These are phyloP conservation scores for Neoarthrinium moseri DNA, from an alignment of 2,329 filamentous ascomycete genomes.

Conservation along the genomic window DNA sequence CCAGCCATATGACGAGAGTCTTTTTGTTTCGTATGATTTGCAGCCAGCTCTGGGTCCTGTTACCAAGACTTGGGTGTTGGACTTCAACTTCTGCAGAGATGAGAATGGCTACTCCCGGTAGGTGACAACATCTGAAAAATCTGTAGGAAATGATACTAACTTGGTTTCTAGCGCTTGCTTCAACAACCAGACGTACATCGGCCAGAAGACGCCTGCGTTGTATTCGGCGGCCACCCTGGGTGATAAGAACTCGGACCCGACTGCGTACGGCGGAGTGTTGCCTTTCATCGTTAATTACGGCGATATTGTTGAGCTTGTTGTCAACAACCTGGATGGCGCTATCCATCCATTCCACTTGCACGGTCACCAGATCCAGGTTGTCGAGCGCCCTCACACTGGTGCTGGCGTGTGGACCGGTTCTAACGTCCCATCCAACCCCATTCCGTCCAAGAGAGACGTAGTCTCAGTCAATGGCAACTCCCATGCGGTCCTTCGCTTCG, in stretches of 20 bases:
- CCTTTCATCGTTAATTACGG: slow-evolving; percentile 37
- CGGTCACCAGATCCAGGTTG: slow-evolving; percentile 55
- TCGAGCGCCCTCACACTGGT: slow-evolving; percentile 37
- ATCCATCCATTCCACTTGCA: slow-evolving; percentile 54
- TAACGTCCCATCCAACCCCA: slow-evolving; percentile 23
- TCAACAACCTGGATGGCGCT: slow-evolving; percentile 48
- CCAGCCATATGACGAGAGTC: slow-evolving; percentile 61
- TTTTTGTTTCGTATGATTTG: slow-evolving; percentile 55
- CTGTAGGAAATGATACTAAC: background rate
- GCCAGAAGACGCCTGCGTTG: slow-evolving; percentile 66
- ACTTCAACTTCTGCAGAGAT: slow-evolving; percentile 59
- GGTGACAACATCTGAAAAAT: slow-evolving; percentile 12
- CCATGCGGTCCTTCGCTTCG: slow-evolving; percentile 51
- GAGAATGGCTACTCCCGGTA: slow-evolving; percentile 60
- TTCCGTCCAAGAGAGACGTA: slow-evolving; percentile 35
- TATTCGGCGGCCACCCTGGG: slow-evolving; percentile 67
- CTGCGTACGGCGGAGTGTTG: slow-evolving; percentile 41
- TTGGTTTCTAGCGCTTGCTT: slow-evolving; percentile 41
- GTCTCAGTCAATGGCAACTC: slow-evolving; percentile 38
- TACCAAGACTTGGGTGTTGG: slow-evolving; percentile 54
- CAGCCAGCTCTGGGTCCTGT: slow-evolving; percentile 49
- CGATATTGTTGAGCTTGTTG: slow-evolving; percentile 43
- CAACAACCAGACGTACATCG: slow-evolving; percentile 67
- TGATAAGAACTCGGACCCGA: slow-evolving; percentile 36
- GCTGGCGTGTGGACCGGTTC: slow-evolving; percentile 34